phyloP scores from a whole-genome alignment of 2,329 filamentous ascomycete genomes.

The Lizonia empirigonia region DNA sequence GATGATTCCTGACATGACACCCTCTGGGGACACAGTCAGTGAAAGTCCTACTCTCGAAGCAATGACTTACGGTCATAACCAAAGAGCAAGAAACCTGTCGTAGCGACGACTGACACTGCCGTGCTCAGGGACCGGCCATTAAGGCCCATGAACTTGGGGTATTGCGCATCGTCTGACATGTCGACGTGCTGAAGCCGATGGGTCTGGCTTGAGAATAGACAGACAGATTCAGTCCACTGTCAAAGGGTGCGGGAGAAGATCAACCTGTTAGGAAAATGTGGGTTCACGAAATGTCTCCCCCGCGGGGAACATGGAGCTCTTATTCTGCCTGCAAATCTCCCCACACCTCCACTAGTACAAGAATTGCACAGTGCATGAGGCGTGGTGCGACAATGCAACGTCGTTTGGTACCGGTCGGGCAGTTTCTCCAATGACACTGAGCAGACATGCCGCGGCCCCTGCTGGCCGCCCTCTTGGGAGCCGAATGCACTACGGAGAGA shows the following conservation, averaged over 20 bases:
- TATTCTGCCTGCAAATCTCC: constrained; percentile 3
- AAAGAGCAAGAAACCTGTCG: constrained; percentile 41
- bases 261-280: background rate
- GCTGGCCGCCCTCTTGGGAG: background rate
- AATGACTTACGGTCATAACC: constrained; percentile 39
- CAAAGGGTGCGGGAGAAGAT: background rate
- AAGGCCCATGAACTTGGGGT: constrained; percentile 40
- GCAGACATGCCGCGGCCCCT: constrained; percentile 4
- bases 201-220: background rate
- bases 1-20: constrained; percentile 48
- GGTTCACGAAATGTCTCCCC: background rate
- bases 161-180: constrained; percentile 22
- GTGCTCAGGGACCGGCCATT: constrained; percentile 33
- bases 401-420: constrained; percentile 1
- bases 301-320: constrained; percentile 1
- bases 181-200: background rate
- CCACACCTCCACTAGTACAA: constrained; percentile 12
- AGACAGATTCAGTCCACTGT: background rate
- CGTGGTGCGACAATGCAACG: constrained; percentile 16
- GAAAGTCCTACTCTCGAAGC: background rate
- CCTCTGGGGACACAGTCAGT: constrained; percentile 28
- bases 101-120: constrained; percentile 39
- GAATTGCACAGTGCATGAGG: constrained; percentile 14
- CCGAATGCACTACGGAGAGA: background rate
- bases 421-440: constrained; percentile 6